These are phyloP conservation scores for Exophiala sideris DNA, from an alignment of 2,329 filamentous ascomycete species.

Conservation along the genomic window DNA sequence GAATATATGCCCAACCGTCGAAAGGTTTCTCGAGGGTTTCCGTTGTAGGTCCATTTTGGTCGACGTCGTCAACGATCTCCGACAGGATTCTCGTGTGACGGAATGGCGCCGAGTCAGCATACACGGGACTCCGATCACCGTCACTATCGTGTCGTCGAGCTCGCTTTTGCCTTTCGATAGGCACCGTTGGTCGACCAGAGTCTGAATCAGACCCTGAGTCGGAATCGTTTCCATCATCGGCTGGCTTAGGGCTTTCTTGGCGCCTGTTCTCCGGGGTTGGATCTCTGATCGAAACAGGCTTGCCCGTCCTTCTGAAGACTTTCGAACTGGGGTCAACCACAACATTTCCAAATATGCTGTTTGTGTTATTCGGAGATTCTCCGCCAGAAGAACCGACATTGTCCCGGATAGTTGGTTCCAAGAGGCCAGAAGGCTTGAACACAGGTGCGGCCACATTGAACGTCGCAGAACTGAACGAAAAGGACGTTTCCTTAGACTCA, in stretches of 20 bases:
- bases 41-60: conserved; percentile 4
- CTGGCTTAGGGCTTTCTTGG: conserved; percentile 50
- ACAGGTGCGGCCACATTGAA: conserved; percentile 74
- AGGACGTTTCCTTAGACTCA: conserved; percentile 11
- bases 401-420: conserved; percentile 28
- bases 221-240: conserved; percentile 45
- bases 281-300: conserved; percentile 73
- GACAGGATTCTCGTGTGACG: conserved; percentile 18
- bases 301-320: conserved; percentile 62
- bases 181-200: conserved; percentile 61
- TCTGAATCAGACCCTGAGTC: conserved; percentile 39
- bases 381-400: conserved; percentile 27
- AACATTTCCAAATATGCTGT: conserved; percentile 66
- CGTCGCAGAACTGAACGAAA: conserved; percentile 47
- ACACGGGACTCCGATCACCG: conserved; percentile 70
- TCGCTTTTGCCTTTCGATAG: conserved; percentile 70
- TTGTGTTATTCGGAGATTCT: conserved; percentile 16
- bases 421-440: conserved; percentile 61
- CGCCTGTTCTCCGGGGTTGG: conserved; percentile 13
- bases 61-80: conserved; percentile 18
- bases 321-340: conserved; percentile 61
- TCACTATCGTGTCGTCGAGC: conserved; percentile 60
- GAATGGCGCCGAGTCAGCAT: conserved; percentile 54
- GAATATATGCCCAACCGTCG: conserved; percentile 29
- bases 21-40: conserved; percentile 15